Conservation (phyloP, 768 basidiomycete genomes). For the Pisolithus tinctorius region DNA sequence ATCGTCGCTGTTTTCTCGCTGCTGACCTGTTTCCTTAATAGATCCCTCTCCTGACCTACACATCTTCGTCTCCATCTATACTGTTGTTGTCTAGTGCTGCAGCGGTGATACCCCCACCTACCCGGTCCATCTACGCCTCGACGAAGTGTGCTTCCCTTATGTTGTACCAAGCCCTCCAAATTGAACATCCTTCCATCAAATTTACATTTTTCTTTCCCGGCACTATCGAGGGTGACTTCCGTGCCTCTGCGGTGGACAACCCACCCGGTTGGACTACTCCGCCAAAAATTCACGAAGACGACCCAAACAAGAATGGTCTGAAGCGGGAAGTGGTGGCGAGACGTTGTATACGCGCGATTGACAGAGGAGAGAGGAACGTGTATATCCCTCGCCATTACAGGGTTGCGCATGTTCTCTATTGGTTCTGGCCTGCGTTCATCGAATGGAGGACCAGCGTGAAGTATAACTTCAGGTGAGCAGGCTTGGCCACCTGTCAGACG, state of each 20-base stretch:
- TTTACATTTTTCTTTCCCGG: slow-evolving; percentile 61
- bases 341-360: slow-evolving; percentile 54
- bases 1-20: neutral
- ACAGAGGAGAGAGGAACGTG: slow-evolving; percentile 48
- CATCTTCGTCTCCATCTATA: slow-evolving; percentile 64
- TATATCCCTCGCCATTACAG: slow-evolving; percentile 49
- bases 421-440: slow-evolving; percentile 53
- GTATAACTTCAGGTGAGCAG: slow-evolving; percentile 45
- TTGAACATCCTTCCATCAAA: slow-evolving; percentile 65
- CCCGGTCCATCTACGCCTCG: slow-evolving; percentile 75
- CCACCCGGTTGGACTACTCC: slow-evolving; percentile 26
- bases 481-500: neutral
- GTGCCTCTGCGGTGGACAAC: slow-evolving; percentile 72
- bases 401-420: slow-evolving; percentile 52
- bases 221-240: slow-evolving; percentile 73
- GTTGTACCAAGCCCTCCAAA: slow-evolving; percentile 72
- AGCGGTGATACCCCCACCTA: slow-evolving; percentile 78
- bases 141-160: slow-evolving; percentile 76
- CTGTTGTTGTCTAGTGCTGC: slow-evolving; percentile 76
- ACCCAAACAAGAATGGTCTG: slow-evolving; percentile 54
- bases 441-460: slow-evolving; percentile 56
- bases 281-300: slow-evolving; percentile 30
- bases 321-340: slow-evolving; percentile 54
- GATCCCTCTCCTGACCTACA: slow-evolving; percentile 68
- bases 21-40: slow-evolving; percentile 21